These are phyloP conservation scores for Kodamaea kakaduensis DNA, from an alignment of 805 yeast genomes.

Conservation along the genomic window DNA sequence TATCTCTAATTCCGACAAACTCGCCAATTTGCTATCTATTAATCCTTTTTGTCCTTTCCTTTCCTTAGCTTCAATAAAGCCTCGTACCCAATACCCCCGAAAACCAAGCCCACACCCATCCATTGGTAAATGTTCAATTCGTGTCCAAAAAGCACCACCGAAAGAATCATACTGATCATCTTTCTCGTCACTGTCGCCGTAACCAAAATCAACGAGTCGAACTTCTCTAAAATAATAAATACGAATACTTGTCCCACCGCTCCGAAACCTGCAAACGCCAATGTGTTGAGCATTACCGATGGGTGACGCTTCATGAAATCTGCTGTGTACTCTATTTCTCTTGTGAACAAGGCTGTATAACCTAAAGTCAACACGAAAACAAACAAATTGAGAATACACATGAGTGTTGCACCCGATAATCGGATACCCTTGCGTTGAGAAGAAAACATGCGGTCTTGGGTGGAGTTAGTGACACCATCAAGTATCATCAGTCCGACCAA, in stretches of 20 bases:
- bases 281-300: slow-evolving; percentile 52
- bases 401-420: slow-evolving; percentile 82
- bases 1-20: not conserved
- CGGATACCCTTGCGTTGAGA: slow-evolving; percentile 22
- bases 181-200: slow-evolving; percentile 96
- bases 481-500: slow-evolving; percentile 62
- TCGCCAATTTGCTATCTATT: too few species aligned
- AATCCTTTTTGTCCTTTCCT: slow-evolving; percentile 1
- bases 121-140: slow-evolving; percentile 60
- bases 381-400: slow-evolving; percentile 61
- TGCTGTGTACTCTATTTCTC: slow-evolving; percentile 48
- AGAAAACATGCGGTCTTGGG: slow-evolving; percentile 82
- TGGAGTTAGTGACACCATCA: slow-evolving; percentile 90
- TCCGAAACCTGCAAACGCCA: slow-evolving; percentile 72
- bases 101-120: slow-evolving; percentile 75
- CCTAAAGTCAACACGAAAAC: slow-evolving; percentile 43
- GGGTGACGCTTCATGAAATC: slow-evolving; percentile 51
- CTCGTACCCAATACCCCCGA: slow-evolving; percentile 82
- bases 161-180: slow-evolving; percentile 90
- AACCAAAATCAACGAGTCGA: slow-evolving; percentile 79
- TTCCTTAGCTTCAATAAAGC: slow-evolving; percentile 39
- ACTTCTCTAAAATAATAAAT: slow-evolving; percentile 75
- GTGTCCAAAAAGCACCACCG: slow-evolving; percentile 88
- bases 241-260: slow-evolving; percentile 94
- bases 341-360: slow-evolving; percentile 44